Evolutionary conservation across 306 rosid species (phyloP), one percentile per base, ranked within the genome.

Genomic region (Potentilla sterilis): DNA sequence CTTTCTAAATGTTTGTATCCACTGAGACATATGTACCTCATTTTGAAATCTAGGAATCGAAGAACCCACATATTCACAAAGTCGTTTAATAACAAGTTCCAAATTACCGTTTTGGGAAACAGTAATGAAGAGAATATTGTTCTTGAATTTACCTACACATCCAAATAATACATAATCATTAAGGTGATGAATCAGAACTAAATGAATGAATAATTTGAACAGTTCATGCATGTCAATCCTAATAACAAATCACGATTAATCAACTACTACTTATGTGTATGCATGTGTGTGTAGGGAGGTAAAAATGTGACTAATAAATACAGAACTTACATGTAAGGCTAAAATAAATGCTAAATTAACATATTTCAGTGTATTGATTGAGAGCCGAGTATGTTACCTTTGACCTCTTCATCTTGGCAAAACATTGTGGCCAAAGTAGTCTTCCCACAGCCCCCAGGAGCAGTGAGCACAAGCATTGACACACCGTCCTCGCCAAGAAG

Each of bases 381-480:
- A 7, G 44, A 42, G 44, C 9, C 44, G 44, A 1, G 49, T 46
- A 2, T 46, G 49, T 46, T 46, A 89, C 90, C 92, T 81, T 70
- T 75, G 13, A 89, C 79, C 13, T 87, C 35, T 16, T 73, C 58
- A 32, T 89, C 92, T 65, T 75, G 74, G 64, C 92, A 87, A 34
- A 89, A 70, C 70, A 0, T 81, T 63, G 79, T 77, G 9, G 79
- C 89, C 57, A 89, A 76, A 0, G 95, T 81, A 4, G 92, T 81
- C 78, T 87, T 89, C 32, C 95, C 92, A 0, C 81, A 82, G 44
- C 90, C 95, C 11, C 64, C 83, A 0, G 83, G 44, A 32, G 88
- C 88, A 5, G 92, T 84, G 15, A 89, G 57, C 5, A 83, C 84
- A 35, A 77, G 54, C 74, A 84, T 79, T 0, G 84, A 70, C 3